A percentile compares a stretch with the other conserved stretches of the same genome.
Evolutionary conservation across 179 eudicot genomes (phyloP).

Genomic region (Gypsophila paniculata): DNA sequence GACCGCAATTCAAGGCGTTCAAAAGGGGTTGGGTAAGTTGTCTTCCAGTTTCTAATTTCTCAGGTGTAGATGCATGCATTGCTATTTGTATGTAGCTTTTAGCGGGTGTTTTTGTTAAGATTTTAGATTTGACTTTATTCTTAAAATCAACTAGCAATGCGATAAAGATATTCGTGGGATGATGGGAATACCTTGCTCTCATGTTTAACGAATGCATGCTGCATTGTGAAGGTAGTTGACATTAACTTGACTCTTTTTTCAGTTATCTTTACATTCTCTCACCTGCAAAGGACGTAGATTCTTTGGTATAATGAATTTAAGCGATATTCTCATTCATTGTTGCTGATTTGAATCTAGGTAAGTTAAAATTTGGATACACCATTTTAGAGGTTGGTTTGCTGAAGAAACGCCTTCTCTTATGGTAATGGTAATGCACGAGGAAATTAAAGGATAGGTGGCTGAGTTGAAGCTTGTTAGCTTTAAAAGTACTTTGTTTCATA

Average conservation of each 20-base stretch:
- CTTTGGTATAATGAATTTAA: slow-evolving; percentile 23
- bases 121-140: slow-evolving; percentile 46
- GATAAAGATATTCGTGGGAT: slow-evolving; percentile 61
- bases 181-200: slow-evolving; percentile 65
- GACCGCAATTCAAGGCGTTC: slow-evolving; percentile 52
- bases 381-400: slow-evolving; percentile 33
- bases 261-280: slow-evolving; percentile 18
- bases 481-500: slow-evolving; percentile 6
- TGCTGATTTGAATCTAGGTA: slow-evolving; percentile 50
- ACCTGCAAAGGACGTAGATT: slow-evolving; percentile 23
- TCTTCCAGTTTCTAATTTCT: not conserved
- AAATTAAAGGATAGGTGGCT: slow-evolving; percentile 32
- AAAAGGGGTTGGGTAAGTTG: slow-evolving; percentile 55
- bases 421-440: slow-evolving; percentile 37
- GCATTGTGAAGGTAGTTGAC: slow-evolving; percentile 58
- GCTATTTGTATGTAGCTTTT: slow-evolving; percentile 26
- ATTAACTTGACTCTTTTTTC: slow-evolving; percentile 40
- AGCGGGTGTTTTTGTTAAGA: slow-evolving; percentile 27
- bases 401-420: slow-evolving; percentile 34
- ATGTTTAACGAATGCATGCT: slow-evolving; percentile 57
- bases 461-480: slow-evolving; percentile 16
- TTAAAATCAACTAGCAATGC: slow-evolving; percentile 64
- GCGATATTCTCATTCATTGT: slow-evolving; percentile 21
- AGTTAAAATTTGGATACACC: slow-evolving; percentile 42
- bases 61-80: slow-evolving; percentile 21